Conservation (phyloP, 345 rosid genomes). For the Acer yangbiense region DNA sequence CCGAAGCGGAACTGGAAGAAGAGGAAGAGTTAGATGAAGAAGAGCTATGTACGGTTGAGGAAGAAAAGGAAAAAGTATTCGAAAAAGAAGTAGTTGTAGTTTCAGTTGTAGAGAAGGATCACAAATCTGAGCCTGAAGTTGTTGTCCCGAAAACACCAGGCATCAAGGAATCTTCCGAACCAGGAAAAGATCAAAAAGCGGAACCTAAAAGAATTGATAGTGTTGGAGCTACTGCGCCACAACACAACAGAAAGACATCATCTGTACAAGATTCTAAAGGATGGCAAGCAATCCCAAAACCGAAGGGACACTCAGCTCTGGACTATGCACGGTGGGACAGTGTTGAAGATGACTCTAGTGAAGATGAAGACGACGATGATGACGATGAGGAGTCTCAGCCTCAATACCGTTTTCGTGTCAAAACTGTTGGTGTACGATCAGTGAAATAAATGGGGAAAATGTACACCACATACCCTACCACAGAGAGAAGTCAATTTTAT, state of each 20-base stretch:
- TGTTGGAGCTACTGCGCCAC: conserved; percentile 25
- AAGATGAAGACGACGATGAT: conserved; percentile 64
- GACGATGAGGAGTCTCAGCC: conserved; percentile 64
- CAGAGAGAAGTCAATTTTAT: neutral
- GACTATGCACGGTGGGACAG: conserved; percentile 88
- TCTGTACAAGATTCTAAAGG: conserved; percentile 48
- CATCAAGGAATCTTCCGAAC: conserved; percentile 29
- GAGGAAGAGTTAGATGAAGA: conserved; percentile 50
- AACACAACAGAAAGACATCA: conserved; percentile 38
- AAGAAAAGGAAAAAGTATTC: conserved; percentile 12
- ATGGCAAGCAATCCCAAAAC: conserved; percentile 95
- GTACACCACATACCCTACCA: neutral
- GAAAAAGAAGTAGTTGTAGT: conserved; percentile 26
- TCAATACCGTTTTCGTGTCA: conserved; percentile 81
- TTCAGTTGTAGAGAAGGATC: conserved; percentile 24
- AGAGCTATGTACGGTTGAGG: conserved; percentile 17
- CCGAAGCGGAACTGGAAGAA: conserved; percentile 81
- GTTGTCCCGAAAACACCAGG: conserved; percentile 31
- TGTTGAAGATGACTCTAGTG: conserved; percentile 82
- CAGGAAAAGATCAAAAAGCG: conserved; percentile 16
- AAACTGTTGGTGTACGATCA: conserved; percentile 72
- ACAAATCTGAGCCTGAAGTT: conserved; percentile 35
- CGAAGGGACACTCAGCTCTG: conserved; percentile 91
- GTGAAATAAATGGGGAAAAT: conserved; percentile 55
- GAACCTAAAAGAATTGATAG: conserved; percentile 28